Percentiles rank a stretch among this genome's conserved stretches.
phyloP scores from a whole-genome alignment of 225 moss, liverwort and hornwort species.

The Antitrichia curtipendula region DNA sequence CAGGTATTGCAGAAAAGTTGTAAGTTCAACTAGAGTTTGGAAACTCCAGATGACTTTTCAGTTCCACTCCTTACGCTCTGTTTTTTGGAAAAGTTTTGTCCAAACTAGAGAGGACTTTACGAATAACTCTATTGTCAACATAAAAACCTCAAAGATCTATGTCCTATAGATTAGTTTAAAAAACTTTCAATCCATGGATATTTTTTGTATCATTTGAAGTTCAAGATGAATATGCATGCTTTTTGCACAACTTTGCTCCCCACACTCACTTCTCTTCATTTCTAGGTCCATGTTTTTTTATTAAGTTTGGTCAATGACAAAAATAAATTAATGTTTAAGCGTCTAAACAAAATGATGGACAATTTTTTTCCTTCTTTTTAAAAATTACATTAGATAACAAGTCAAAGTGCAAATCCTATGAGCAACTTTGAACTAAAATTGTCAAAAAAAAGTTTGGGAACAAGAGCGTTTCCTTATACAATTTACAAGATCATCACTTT shows the following conservation, averaged over 20 bases:
- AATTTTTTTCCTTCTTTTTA: neutral
- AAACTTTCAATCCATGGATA: rapidly evolving
- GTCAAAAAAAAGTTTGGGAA: neutral
- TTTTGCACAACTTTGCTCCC: neutral
- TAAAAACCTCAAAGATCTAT: no score
- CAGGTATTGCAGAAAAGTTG: no score
- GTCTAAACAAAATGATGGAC: neutral
- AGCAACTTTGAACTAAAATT: neutral
- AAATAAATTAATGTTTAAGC: neutral
- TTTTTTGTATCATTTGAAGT: neutral
- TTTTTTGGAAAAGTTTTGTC: no score
- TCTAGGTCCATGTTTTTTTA: neutral
- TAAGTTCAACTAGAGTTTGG: no score
- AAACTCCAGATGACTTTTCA: no score
- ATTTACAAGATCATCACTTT: neutral
- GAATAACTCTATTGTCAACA: no score
- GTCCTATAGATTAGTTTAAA: no score
- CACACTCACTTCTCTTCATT: neutral
- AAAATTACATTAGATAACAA: neutral
- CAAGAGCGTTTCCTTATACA: no score
- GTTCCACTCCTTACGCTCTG: no score
- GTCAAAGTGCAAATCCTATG: neutral
- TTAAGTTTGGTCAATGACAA: neutral
- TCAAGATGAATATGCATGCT: neutral
- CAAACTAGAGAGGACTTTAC: no score